These are phyloP conservation scores for Daldinia sp. DNA, from an alignment of 2,329 filamentous ascomycete species.

Conservation along the genomic window DNA sequence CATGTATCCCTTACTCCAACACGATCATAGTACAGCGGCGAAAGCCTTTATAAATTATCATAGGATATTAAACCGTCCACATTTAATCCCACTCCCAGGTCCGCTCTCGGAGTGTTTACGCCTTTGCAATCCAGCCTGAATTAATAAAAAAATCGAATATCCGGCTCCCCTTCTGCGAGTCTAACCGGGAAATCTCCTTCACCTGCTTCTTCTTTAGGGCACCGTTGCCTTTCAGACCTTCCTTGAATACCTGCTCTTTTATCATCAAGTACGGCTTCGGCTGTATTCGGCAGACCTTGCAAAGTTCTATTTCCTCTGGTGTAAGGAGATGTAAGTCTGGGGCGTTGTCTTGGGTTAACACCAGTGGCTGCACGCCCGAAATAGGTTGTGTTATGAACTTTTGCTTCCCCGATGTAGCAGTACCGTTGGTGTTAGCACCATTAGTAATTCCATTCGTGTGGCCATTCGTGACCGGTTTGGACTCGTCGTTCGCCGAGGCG, in stretches of 20 bases:
- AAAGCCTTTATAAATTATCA: neutral
- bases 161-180: conserved; percentile 84
- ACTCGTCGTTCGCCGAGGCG: conserved; percentile 44
- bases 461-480: conserved; percentile 56
- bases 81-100: neutral
- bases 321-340: conserved; percentile 88
- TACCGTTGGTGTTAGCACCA: conserved; percentile 57
- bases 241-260: conserved; percentile 91
- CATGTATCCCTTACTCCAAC: neutral
- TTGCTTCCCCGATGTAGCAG: conserved; percentile 59
- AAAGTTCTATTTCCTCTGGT: conserved; percentile 86
- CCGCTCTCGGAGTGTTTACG: conserved; percentile 57
- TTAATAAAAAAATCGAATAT: conserved; percentile 97
- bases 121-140: conserved; percentile 91
- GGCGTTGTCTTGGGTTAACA: conserved; percentile 79
- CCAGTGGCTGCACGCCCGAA: conserved; percentile 72
- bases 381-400: conserved; percentile 68
- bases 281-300: conserved; percentile 83
- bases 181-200: conserved; percentile 84
- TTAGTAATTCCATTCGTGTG: conserved; percentile 65
- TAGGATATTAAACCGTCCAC: neutral
- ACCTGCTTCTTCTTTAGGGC: conserved; percentile 94
- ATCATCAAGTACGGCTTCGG: conserved; percentile 96
- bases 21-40: neutral
- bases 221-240: conserved; percentile 90